phyloP scores from a whole-genome alignment of 257 asterid genomes.

The Solanum virginianum region DNA sequence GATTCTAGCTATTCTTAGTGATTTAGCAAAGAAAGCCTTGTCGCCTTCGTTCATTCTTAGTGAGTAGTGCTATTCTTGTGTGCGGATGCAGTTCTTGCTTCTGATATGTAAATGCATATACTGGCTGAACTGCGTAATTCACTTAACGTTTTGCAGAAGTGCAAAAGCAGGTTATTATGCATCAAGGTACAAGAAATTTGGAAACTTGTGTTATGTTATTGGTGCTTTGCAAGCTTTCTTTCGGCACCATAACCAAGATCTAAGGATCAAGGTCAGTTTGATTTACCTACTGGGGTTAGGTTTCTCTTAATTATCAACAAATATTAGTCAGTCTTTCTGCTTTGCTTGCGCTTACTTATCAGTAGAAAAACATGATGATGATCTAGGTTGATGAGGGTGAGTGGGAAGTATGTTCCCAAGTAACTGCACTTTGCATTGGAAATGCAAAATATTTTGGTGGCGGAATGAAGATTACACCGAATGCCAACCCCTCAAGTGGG shows the following conservation, averaged over 20 bases:
- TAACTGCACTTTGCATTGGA: constrained; percentile 85
- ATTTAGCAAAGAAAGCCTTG: background rate
- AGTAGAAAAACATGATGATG: background rate
- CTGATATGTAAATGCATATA: background rate
- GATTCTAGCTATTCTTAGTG: background rate
- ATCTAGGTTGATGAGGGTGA: constrained; percentile 67
- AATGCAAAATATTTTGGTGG: constrained; percentile 93
- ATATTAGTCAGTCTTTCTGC: background rate
- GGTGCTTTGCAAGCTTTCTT: constrained; percentile 82
- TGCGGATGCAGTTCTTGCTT: background rate
- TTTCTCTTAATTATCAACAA: background rate
- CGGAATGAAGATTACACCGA: constrained; percentile 91
- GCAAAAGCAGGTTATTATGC: constrained; percentile 93
- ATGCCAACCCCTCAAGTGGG: constrained; percentile 56
- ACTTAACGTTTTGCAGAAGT: constrained; percentile 40
- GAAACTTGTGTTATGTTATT: constrained; percentile 78
- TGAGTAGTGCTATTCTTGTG: background rate
- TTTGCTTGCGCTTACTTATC: background rate
- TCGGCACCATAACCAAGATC: constrained; percentile 63
- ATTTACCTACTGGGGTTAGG: background rate
- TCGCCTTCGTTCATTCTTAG: background rate
- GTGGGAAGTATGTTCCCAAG: constrained; percentile 72
- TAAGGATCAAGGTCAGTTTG: constrained; percentile 62
- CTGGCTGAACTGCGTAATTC: background rate
- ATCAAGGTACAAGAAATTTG: constrained; percentile 75